These are phyloP conservation scores for Inosperma sp. DNA, from an alignment of 768 basidiomycete species.

Conservation along the genomic window DNA sequence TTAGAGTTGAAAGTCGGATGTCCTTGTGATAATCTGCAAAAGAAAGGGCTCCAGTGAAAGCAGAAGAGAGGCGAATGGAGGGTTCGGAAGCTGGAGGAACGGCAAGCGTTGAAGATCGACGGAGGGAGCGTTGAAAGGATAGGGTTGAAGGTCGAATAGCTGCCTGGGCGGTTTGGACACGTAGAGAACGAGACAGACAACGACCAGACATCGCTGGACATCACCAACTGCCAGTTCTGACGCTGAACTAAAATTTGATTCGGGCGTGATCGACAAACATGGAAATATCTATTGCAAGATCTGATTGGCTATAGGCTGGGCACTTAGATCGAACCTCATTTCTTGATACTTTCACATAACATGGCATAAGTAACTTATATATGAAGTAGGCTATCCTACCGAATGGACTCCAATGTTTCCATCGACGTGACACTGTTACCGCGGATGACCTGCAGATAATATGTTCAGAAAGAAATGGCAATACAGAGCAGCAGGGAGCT, in stretches of 20 bases:
- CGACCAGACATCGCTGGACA: slow-evolving; percentile 22
- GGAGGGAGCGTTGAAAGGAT: slow-evolving; percentile 10
- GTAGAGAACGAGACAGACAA: slow-evolving; percentile 17
- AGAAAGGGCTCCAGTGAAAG: slow-evolving; percentile 8
- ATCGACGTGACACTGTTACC: slow-evolving; percentile 96
- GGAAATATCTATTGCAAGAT: slow-evolving; percentile 3
- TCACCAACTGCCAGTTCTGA: no score
- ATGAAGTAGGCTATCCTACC: no score
- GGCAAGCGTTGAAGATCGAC: slow-evolving; percentile 13
- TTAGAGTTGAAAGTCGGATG: slow-evolving; percentile 24
- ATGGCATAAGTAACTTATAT: no score
- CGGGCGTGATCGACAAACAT: slow-evolving; percentile 5
- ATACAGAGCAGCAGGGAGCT: slow-evolving; percentile 28
- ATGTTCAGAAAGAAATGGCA: slow-evolving; percentile 10
- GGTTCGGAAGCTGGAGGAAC: slow-evolving; percentile 1
- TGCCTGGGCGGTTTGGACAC: slow-evolving; percentile 17
- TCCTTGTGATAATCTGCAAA: slow-evolving; percentile 9
- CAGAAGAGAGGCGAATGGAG: neutral
- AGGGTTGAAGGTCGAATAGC: slow-evolving; percentile 6
- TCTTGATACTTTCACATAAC: no score
- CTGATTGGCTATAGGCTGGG: slow-evolving; percentile 10
- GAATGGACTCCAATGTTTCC: slow-evolving; percentile 74
- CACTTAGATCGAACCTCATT: no score
- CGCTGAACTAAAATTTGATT: slow-evolving; percentile 2
- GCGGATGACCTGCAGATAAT: slow-evolving; percentile 72